A percentile compares a stretch with the other conserved stretches of the same genome.
Conservation (phyloP, 805 yeast genomes). For the Sugiyamaella smithiae region DNA sequence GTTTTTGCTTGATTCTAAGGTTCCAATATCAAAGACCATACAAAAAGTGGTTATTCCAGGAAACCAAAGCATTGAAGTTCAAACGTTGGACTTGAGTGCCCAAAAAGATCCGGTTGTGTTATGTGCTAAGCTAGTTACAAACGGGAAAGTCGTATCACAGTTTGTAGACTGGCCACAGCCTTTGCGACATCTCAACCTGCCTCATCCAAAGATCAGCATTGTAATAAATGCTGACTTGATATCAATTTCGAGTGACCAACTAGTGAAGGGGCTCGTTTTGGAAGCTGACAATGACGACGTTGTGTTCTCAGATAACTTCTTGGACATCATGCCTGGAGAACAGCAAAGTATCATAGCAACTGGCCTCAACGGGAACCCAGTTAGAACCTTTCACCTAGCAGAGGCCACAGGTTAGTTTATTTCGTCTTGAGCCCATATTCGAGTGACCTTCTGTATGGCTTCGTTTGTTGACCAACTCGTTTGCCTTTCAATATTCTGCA, state of each 20-base stretch:
- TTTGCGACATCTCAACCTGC: constrained; percentile 38
- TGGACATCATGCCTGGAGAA: constrained; percentile 14
- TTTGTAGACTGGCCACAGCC: constrained; percentile 51
- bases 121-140: constrained; percentile 16
- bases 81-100: not conserved
- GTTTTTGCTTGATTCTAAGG: not conserved
- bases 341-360: constrained; percentile 11
- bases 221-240: not conserved
- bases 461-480: not conserved
- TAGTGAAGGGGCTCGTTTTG: constrained; percentile 7
- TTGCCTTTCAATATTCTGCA: not conserved
- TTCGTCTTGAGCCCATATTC: not conserved
- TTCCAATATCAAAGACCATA: not conserved
- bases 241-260: not conserved
- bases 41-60: not conserved
- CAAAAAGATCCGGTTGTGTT: not conserved
- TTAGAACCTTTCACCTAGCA: not conserved
- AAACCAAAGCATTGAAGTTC: not conserved
- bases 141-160: constrained; percentile 29
- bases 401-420: not conserved
- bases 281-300: constrained; percentile 2
- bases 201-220: constrained; percentile 11
- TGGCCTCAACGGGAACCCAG: constrained; percentile 9
- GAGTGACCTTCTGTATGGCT: not conserved
- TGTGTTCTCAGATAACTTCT: constrained; percentile 6